These are phyloP conservation scores for Coprinellus micaceus DNA, from an alignment of 768 basidiomycete genomes.

Conservation along the genomic window DNA sequence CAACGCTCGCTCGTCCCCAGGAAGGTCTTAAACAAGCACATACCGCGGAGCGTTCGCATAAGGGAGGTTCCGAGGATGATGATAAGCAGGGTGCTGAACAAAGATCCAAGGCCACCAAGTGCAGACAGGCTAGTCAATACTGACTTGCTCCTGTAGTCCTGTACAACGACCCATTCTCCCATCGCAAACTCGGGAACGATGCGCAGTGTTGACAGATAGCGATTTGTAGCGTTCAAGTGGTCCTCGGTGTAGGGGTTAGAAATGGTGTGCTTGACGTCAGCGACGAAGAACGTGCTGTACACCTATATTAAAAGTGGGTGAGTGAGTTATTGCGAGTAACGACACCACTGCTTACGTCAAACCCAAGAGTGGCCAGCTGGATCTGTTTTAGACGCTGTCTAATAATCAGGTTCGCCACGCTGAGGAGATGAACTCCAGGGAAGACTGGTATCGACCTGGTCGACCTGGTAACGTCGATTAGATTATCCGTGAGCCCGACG, in stretches of 20 bases:
- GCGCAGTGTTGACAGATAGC: no score
- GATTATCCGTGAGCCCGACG: background rate
- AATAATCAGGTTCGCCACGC: background rate
- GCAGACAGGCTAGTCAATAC: background rate
- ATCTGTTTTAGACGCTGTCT: background rate
- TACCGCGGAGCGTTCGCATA: background rate
- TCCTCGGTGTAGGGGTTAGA: background rate
- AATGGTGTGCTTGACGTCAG: background rate
- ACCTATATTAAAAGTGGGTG: background rate
- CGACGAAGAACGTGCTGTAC: background rate
- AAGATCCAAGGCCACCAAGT: background rate
- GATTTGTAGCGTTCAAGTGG: no score
- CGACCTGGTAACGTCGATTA: background rate
- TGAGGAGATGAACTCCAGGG: background rate
- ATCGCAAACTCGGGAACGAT: no score
- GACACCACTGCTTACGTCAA: background rate
- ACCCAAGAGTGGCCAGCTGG: background rate
- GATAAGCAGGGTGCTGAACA: background rate
- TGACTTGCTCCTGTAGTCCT: background rate
- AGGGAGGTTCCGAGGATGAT: background rate
- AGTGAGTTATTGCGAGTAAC: background rate
- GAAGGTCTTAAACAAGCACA: no score
- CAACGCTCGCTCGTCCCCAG: background rate
- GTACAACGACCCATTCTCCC: background rate
- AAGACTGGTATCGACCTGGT: background rate